These are phyloP conservation scores for Russula sp. DNA, from an alignment of 768 basidiomycete genomes.

Conservation along the genomic window DNA sequence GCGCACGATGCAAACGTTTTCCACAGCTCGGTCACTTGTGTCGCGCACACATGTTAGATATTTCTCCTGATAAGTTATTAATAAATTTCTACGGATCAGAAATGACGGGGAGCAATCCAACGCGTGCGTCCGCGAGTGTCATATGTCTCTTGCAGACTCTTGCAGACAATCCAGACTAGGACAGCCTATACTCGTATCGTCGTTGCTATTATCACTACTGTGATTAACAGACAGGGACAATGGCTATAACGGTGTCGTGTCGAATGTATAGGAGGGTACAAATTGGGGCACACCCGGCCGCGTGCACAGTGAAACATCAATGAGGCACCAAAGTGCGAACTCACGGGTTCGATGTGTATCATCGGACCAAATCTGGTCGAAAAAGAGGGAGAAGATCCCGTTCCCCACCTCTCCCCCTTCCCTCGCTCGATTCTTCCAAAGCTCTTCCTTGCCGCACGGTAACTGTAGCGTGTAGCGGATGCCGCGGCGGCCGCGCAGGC, in stretches of 20 bases:
- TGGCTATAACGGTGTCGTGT: no score
- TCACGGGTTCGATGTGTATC: slow-evolving; percentile 54
- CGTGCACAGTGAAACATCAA: slow-evolving; percentile 43
- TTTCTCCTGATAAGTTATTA: slow-evolving; percentile 57
- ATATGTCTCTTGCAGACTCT: slow-evolving; percentile 77
- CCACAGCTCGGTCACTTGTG: slow-evolving; percentile 71
- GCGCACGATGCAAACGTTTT: no score
- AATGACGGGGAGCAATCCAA: slow-evolving; percentile 48
- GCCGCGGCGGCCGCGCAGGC: not conserved
- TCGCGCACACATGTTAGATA: slow-evolving; percentile 35
- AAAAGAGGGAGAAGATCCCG: slow-evolving; percentile 45
- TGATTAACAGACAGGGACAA: no score
- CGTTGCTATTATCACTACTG: no score
- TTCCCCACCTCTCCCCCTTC: slow-evolving; percentile 31
- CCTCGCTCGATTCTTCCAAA: slow-evolving; percentile 16
- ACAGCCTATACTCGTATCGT: no score
- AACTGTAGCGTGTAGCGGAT: no score
- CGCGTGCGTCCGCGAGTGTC: slow-evolving; percentile 49
- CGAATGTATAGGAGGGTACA: no score
- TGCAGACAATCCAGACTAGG: slow-evolving; percentile 42
- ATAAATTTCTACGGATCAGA: not conserved
- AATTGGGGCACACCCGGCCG: no score
- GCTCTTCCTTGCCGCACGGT: no score
- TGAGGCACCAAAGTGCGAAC: slow-evolving; percentile 60
- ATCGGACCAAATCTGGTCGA: slow-evolving; percentile 43